Evolutionary conservation across 352 stramenopile species (phyloP).

Genomic region (Pilasporangium apinafurcum): DNA sequence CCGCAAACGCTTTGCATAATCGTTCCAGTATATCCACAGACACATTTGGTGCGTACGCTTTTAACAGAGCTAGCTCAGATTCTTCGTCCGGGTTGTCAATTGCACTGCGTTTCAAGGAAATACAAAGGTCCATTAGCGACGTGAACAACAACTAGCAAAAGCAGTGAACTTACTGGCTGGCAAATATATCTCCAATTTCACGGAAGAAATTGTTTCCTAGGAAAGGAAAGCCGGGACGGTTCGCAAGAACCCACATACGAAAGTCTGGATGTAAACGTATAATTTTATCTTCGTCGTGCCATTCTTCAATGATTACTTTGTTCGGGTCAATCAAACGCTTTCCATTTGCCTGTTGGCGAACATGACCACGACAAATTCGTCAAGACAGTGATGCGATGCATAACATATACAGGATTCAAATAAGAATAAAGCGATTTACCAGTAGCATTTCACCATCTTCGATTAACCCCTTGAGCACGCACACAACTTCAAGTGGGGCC

Average conservation of each 20-base stretch:
- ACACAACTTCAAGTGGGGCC: slow-evolving; percentile 92
- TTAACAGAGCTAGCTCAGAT: slow-evolving; percentile 88
- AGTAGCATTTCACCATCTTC: slow-evolving; percentile 95
- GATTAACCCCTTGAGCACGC: slow-evolving; percentile 93
- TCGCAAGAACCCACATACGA: slow-evolving; percentile 92
- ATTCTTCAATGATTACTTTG: slow-evolving; percentile 59
- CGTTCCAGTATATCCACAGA: slow-evolving; percentile 65
- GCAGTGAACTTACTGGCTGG: slow-evolving; percentile 62
- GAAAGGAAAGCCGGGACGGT: slow-evolving; percentile 95
- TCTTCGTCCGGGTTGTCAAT: slow-evolving; percentile 90
- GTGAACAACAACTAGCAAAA: neutral
- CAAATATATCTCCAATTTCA: slow-evolving; percentile 93
- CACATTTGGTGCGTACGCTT: slow-evolving; percentile 87
- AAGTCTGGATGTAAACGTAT: slow-evolving; percentile 93
- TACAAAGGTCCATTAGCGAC: too few species aligned
- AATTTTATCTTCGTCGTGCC: slow-evolving; percentile 64
- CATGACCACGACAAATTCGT: too few species aligned
- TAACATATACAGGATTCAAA: neutral
- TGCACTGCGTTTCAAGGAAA: slow-evolving; percentile 17
- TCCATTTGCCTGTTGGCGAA: slow-evolving; percentile 65
- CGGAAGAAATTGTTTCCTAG: slow-evolving; percentile 96
- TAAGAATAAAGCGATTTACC: slow-evolving; percentile 13
- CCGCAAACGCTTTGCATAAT: slow-evolving; percentile 85
- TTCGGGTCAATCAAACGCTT: slow-evolving; percentile 71
- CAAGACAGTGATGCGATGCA: too few species aligned